A percentile compares a stretch with the other conserved stretches of the same genome.
Evolutionary conservation across 306 rosid genomes (phyloP).

Genomic region (Trifolium pratense): DNA sequence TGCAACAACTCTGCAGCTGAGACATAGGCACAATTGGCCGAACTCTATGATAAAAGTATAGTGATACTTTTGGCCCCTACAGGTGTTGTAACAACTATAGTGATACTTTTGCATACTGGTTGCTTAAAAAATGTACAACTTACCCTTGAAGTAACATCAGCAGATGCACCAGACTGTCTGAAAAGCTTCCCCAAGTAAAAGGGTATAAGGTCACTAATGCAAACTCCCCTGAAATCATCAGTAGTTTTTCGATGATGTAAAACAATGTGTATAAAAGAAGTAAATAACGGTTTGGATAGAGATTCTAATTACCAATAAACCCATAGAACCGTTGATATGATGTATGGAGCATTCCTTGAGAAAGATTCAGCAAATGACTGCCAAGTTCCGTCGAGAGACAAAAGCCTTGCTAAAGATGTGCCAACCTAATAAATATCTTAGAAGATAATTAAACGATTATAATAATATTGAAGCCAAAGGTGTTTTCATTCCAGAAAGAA

Average conservation of each 20-base stretch:
- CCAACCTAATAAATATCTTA: slow-evolving; percentile 58
- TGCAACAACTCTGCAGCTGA: no score
- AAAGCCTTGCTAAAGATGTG: slow-evolving; percentile 59
- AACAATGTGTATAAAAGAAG: slow-evolving; percentile 12
- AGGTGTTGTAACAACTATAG: no score
- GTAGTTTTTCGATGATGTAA: neutral
- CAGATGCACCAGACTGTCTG: slow-evolving; percentile 58
- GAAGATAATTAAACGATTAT: slow-evolving; percentile 33
- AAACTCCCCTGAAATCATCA: slow-evolving; percentile 62
- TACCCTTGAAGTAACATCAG: slow-evolving; percentile 61
- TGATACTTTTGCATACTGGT: neutral
- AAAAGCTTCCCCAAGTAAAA: slow-evolving; percentile 72
- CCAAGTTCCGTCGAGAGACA: slow-evolving; percentile 72
- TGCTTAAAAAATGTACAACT: slow-evolving; percentile 15
- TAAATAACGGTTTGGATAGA: slow-evolving; percentile 1
- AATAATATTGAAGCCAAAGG: neutral
- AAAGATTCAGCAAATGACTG: slow-evolving; percentile 63
- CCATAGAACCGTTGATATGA: slow-evolving; percentile 62
- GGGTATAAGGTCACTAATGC: slow-evolving; percentile 72
- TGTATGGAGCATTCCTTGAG: slow-evolving; percentile 58
- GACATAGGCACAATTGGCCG: no score
- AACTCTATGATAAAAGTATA: no score
- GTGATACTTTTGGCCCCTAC: neutral
- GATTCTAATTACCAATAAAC: slow-evolving; percentile 64
- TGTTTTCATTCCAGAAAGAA: neutral